These are phyloP conservation scores for Calonectria pteridis DNA, from an alignment of 2,329 filamentous ascomycete genomes.

Conservation along the genomic window DNA sequence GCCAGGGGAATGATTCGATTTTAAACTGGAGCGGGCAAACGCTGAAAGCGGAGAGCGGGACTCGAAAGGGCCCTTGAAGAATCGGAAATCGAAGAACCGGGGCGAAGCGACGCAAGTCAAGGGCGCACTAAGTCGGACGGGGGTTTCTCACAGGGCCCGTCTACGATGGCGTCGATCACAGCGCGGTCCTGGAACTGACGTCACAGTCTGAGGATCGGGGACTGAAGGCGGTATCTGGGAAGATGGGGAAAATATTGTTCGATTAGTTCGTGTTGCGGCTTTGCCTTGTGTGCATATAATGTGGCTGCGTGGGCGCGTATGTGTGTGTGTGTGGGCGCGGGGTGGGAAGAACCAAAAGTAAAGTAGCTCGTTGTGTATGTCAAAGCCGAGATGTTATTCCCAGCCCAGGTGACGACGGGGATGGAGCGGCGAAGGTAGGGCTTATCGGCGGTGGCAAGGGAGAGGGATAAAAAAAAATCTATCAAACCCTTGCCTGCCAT, in stretches of 20 bases:
- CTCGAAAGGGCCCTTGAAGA: slow-evolving; percentile 7
- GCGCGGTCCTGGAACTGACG: slow-evolving; percentile 21
- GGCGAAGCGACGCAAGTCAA: slow-evolving; percentile 9
- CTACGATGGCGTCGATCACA: slow-evolving; percentile 27
- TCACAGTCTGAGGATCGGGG: slow-evolving; percentile 23
- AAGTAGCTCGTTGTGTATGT: neutral
- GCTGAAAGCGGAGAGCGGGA: slow-evolving; percentile 9
- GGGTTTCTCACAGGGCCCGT: slow-evolving; percentile 9
- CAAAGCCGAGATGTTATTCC: slow-evolving; percentile 2
- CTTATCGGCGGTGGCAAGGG: slow-evolving; percentile 4
- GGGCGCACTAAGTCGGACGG: slow-evolving; percentile 23
- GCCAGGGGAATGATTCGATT: slow-evolving; percentile 2
- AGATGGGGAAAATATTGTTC: slow-evolving; percentile 13
- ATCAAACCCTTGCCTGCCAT: neutral
- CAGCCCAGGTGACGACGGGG: neutral
- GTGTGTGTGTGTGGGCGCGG: neutral
- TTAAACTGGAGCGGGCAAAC: neutral
- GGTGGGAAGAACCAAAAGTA: neutral
- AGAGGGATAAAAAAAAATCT: slow-evolving; percentile 7
- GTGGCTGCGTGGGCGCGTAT: neutral
- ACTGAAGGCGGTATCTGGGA: neutral
- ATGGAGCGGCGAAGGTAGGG: neutral
- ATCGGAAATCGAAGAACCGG: slow-evolving; percentile 15
- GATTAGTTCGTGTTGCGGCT: neutral
- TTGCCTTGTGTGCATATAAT: neutral